Evolutionary conservation across 495 filamentous ascomycete species (phyloP), one percentile per base, ranked within the genome.

Genomic region (Platismatia glauca): DNA sequence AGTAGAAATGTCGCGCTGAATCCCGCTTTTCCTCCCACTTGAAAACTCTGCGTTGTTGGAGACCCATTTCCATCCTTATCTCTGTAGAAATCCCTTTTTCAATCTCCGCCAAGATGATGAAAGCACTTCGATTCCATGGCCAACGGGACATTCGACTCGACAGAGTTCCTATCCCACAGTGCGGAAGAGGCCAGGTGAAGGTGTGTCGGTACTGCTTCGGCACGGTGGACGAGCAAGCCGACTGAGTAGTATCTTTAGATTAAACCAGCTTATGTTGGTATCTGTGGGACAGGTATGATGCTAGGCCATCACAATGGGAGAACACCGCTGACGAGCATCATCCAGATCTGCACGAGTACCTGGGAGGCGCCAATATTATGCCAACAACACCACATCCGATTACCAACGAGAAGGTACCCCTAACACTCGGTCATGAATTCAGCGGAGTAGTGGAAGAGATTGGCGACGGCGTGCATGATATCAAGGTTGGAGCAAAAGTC

Each of bases 371-470:
- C 27, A 77, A 70, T n/a, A 69, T 81, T n/a, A 76, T 80, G n/a
- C 84, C 83, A 8, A 75, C 72, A 12, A 72, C 69, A 16, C 31
- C 65, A 33, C 85, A 88, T 69, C 78, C 80, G 0, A 74, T 86
- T 41, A 86, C 84, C 8, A 76, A 78, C 34, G 79, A 78, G 58
- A 74, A 74, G 38, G 73, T 82, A 15, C 85, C 84, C 6, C 68
- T 85, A 9, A 83, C 80, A 0, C 73, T 86, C 35, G 85, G 85
- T 24, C 84, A 87, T 65, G 84, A 86, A 62, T 84, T 87, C 70
- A 79, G 76, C 46, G 85, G 83, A 8, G 76, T 72, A 0, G 73
- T 87, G 22, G 77, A 84, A 57, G 84, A 86, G 66, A 70, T 86
- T 7, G 85, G 85, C 16, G 69, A 72, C 3, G 80, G 73, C 6